Percentiles rank a stretch among this genome's conserved stretches.
Evolutionary conservation across 2,329 filamentous ascomycete species (phyloP).

Genomic region (Tolypocladium tropicale): DNA sequence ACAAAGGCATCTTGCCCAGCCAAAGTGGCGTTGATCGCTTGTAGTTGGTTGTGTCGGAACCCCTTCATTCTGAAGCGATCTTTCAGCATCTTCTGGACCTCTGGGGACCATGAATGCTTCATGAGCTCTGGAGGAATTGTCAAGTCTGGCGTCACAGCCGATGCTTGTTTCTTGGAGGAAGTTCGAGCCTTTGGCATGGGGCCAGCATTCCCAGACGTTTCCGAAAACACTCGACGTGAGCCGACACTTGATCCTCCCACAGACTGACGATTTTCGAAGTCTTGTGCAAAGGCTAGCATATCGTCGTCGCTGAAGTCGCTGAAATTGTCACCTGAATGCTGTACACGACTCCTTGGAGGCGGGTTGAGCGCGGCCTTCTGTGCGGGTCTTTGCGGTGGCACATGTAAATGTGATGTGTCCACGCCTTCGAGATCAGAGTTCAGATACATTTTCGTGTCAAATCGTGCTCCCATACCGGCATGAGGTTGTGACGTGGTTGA

Average conservation of each 20-base stretch:
- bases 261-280: slow-evolving; percentile 34
- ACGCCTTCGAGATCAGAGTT: slow-evolving; percentile 20
- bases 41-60: slow-evolving; percentile 84
- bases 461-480: slow-evolving; percentile 6
- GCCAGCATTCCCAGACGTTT: slow-evolving; percentile 37
- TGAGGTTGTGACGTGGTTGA: not conserved
- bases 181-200: slow-evolving; percentile 20
- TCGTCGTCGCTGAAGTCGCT: slow-evolving; percentile 41
- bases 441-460: slow-evolving; percentile 15
- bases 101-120: slow-evolving; percentile 70
- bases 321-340: slow-evolving; percentile 22
- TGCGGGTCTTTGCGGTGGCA: slow-evolving; percentile 3
- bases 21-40: slow-evolving; percentile 91
- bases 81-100: slow-evolving; percentile 72
- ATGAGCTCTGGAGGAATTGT: slow-evolving; percentile 44
- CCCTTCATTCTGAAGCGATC: slow-evolving; percentile 75
- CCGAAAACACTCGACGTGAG: slow-evolving; percentile 29
- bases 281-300: slow-evolving; percentile 41
- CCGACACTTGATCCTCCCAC: slow-evolving; percentile 9
- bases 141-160: slow-evolving; percentile 12
- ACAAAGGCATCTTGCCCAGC: slow-evolving; percentile 85
- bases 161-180: slow-evolving; percentile 20
- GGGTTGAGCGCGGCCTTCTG: slow-evolving; percentile 2
- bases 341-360: slow-evolving; percentile 1
- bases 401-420: slow-evolving; percentile 6